Conservation (phyloP, 2,329 filamentous ascomycete species). For the Xylariaceae sp. region DNA sequence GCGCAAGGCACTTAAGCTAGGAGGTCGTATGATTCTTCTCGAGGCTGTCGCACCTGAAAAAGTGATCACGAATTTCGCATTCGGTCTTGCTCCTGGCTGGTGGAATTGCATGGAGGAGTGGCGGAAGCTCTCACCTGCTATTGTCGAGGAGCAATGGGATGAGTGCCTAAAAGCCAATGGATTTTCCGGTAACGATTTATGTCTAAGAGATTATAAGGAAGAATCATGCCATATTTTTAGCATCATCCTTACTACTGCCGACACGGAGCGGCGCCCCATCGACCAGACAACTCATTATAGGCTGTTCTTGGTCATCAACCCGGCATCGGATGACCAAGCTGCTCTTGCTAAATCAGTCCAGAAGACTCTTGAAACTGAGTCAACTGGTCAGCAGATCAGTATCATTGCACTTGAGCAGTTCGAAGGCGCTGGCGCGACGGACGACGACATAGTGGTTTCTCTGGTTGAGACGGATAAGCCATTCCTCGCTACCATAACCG, state of each 20-base stretch:
- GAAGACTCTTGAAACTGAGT: background rate
- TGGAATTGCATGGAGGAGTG: constrained; percentile 26
- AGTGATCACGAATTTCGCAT: constrained; percentile 34
- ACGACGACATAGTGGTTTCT: constrained; percentile 31
- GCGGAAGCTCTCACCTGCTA: constrained; percentile 15
- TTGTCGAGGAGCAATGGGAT: constrained; percentile 30
- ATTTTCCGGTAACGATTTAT: constrained; percentile 34
- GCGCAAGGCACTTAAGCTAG: constrained; percentile 16
- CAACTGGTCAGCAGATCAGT: background rate
- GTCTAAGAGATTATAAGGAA: constrained; percentile 29
- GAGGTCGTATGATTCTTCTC: constrained; percentile 24
- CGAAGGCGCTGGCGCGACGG: background rate
- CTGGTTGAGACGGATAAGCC: constrained; percentile 33
- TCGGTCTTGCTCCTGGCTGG: constrained; percentile 31
- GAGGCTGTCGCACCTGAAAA: constrained; percentile 28
- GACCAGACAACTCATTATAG: background rate
- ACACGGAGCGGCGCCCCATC: constrained; percentile 4
- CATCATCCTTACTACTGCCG: constrained; percentile 34
- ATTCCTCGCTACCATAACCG: constrained; percentile 33
- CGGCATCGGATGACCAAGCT: constrained; percentile 23
- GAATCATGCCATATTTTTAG: constrained; percentile 31
- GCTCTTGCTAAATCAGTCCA: constrained; percentile 10
- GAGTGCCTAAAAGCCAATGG: constrained; percentile 25
- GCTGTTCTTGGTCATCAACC: constrained; percentile 29
- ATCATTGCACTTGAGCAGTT: constrained; percentile 1